Evolutionary conservation across 192 early-diverging fungal species (phyloP).

Genomic region (Jimgerdemannia flammicorona): DNA sequence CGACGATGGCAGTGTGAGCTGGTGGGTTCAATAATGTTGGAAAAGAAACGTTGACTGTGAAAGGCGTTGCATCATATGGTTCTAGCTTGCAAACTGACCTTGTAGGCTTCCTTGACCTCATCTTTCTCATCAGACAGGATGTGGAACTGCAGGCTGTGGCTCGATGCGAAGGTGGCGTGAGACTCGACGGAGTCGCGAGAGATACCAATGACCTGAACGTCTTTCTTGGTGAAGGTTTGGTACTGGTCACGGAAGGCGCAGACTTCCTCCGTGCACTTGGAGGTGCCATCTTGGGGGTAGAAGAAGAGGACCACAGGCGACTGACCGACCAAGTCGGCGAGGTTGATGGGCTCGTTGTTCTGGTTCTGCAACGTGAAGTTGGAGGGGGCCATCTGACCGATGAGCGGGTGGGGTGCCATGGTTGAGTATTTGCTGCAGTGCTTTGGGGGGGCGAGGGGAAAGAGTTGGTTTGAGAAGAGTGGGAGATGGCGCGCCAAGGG

Average conservation of each 20-base stretch:
- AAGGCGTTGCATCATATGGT: no score
- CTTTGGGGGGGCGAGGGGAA: no score
- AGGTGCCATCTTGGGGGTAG: slow-evolving; percentile 35
- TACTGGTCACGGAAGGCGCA: slow-evolving; percentile 34
- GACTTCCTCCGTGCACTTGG: slow-evolving; percentile 32
- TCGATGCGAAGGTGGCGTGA: slow-evolving; percentile 20
- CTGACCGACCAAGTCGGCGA: slow-evolving; percentile 24
- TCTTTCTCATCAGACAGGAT: slow-evolving; percentile 29
- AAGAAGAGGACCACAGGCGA: slow-evolving; percentile 29
- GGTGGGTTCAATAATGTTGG: no score
- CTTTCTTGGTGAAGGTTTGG: slow-evolving; percentile 23
- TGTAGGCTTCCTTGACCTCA: slow-evolving; percentile 18
- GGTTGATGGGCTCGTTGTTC: slow-evolving; percentile 15
- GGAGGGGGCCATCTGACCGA: slow-evolving; percentile 26
- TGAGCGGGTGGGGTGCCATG: slow-evolving; percentile 14
- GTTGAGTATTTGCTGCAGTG: no score
- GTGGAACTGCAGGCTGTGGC: slow-evolving; percentile 20
- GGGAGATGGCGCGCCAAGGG: no score
- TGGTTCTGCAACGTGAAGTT: slow-evolving; percentile 28
- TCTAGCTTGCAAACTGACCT: slow-evolving; percentile 4
- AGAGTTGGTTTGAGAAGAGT: no score
- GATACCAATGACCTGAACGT: slow-evolving; percentile 30
- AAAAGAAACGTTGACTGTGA: no score
- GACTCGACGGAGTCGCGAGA: slow-evolving; percentile 25
- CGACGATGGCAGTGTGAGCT: no score